phyloP scores from a whole-genome alignment of 1,284 basidiomycete species.

The Boletus semigastroideus region DNA sequence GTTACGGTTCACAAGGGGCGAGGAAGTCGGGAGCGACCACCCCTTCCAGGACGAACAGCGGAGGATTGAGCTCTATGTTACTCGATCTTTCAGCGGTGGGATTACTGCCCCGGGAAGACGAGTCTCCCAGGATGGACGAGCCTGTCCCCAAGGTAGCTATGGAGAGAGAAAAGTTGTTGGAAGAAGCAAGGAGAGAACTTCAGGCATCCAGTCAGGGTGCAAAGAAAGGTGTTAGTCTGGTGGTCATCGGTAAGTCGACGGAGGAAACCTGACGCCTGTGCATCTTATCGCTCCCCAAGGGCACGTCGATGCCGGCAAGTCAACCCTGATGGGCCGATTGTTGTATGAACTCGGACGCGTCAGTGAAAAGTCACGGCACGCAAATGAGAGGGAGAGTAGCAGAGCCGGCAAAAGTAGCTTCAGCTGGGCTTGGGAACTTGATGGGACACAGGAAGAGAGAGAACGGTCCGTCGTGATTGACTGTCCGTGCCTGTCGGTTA shows the following conservation, averaged over 20 bases:
- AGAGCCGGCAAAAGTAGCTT: slow-evolving; percentile 94
- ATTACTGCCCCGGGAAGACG: slow-evolving; percentile 51
- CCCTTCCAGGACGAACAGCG: slow-evolving; percentile 24
- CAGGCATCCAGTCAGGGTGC: slow-evolving; percentile 52
- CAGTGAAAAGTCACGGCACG: slow-evolving; percentile 80
- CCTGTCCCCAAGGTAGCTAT: slow-evolving; percentile 65
- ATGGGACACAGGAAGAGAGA: slow-evolving; percentile 91
- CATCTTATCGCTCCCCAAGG: slow-evolving; percentile 42
- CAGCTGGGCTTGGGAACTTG: slow-evolving; percentile 97
- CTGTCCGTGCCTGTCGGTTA: slow-evolving; percentile 4
- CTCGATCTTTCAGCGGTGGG: slow-evolving; percentile 78
- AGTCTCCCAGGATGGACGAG: slow-evolving; percentile 46
- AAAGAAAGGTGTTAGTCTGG: slow-evolving; percentile 79
- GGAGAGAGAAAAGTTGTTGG: slow-evolving; percentile 82
- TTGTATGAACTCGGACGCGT: slow-evolving; percentile 90
- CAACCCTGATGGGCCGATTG: slow-evolving; percentile 94
- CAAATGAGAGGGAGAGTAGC: slow-evolving; percentile 89
- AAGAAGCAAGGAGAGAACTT: slow-evolving; percentile 67
- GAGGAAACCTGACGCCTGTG: slow-evolving; percentile 3
- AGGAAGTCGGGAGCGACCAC: slow-evolving; percentile 28
- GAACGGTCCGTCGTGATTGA: slow-evolving; percentile 65
- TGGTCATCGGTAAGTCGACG: slow-evolving; percentile 83
- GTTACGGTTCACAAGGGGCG: slow-evolving; percentile 40
- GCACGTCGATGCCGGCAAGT: slow-evolving; percentile 98
- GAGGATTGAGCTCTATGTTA: slow-evolving; percentile 48